Percentiles rank a stretch among this genome's conserved stretches.
Evolutionary conservation across 139 green algal species (phyloP).

Genomic region (Marvania coccoides): DNA sequence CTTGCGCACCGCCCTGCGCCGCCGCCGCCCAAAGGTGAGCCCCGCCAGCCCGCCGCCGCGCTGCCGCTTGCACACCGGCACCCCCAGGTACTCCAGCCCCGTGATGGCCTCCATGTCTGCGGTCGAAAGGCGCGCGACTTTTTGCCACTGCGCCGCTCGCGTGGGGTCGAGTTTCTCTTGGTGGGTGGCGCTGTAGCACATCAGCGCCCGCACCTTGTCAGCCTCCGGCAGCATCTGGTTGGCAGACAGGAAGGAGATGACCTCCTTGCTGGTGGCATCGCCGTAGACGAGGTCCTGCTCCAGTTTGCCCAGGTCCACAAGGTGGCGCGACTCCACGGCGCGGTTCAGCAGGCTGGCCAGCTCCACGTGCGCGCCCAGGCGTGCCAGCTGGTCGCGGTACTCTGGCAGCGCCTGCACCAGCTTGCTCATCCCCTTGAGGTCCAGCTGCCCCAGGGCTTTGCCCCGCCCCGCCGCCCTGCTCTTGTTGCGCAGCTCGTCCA

Average conservation of each 20-base stretch:
- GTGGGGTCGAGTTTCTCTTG: slow-evolving; percentile 83
- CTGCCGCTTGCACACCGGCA: slow-evolving; percentile 69
- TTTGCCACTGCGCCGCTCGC: slow-evolving; percentile 68
- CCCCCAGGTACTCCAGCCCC: slow-evolving; percentile 86
- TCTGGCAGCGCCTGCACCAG: slow-evolving; percentile 76
- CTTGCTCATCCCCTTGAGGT: slow-evolving; percentile 51
- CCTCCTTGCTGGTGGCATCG: slow-evolving; percentile 83
- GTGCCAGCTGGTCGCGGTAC: slow-evolving; percentile 76
- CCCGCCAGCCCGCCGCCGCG: slow-evolving; percentile 9
- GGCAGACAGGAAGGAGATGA: slow-evolving; percentile 64
- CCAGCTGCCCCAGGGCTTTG: slow-evolving; percentile 11
- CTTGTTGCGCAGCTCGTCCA: slow-evolving; percentile 64
- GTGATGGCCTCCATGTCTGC: slow-evolving; percentile 73
- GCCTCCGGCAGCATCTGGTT: slow-evolving; percentile 17
- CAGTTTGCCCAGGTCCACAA: slow-evolving; percentile 79
- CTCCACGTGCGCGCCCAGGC: slow-evolving; percentile 78
- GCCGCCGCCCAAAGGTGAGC: slow-evolving; percentile 45
- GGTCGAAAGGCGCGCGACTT: slow-evolving; percentile 51
- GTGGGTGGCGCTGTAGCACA: slow-evolving; percentile 91
- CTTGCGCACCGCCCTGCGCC: slow-evolving; percentile 38
- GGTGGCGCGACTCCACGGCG: slow-evolving; percentile 41
- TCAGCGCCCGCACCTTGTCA: slow-evolving; percentile 83
- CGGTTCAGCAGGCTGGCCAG: slow-evolving; percentile 66
- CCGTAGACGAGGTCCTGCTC: slow-evolving; percentile 96
- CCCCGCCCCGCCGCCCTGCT: slow-evolving; percentile 44